Conservation (phyloP, 2,329 filamentous ascomycete species). For the Xylaria hypoxylon region DNA sequence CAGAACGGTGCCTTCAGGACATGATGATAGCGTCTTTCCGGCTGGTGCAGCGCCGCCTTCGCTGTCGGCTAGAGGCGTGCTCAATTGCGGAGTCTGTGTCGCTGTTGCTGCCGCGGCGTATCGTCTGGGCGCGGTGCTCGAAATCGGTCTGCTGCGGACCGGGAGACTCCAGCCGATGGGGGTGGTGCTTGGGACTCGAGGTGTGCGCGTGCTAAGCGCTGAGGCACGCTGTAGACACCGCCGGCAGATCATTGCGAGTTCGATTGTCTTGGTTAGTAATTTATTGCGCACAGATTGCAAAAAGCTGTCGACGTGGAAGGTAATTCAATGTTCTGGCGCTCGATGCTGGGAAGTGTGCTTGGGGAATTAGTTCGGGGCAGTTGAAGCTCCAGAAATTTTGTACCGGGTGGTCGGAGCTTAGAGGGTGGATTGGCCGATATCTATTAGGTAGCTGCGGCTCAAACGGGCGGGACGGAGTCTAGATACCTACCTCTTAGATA, state of each 20-base stretch:
- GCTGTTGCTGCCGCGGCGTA: slow-evolving; percentile 53
- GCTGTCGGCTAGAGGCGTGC: slow-evolving; percentile 47
- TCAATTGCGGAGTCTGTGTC: slow-evolving; percentile 47
- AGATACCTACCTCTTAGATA: background rate
- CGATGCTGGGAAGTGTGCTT: slow-evolving; percentile 2
- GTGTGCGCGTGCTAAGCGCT: slow-evolving; percentile 43
- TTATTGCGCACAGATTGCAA: background rate
- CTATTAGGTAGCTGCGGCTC: slow-evolving; percentile 14
- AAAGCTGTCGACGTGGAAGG: slow-evolving; percentile 6
- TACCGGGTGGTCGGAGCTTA: slow-evolving; percentile 47
- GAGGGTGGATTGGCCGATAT: slow-evolving; percentile 44
- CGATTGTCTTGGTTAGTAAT: slow-evolving; percentile 2
- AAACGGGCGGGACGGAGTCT: background rate
- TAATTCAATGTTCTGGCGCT: slow-evolving; percentile 8
- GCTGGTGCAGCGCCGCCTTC: slow-evolving; percentile 35
- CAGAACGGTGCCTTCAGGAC: slow-evolving; percentile 75
- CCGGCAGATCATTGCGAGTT: slow-evolving; percentile 56
- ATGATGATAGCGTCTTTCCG: slow-evolving; percentile 58
- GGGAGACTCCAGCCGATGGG: slow-evolving; percentile 42
- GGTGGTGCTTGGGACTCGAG: slow-evolving; percentile 35
- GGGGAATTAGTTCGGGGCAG: slow-evolving; percentile 17
- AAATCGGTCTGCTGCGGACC: slow-evolving; percentile 52
- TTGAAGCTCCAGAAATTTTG: slow-evolving; percentile 50
- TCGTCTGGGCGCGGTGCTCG: slow-evolving; percentile 50
- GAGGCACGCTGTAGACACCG: slow-evolving; percentile 64